Base-by-base conservation (phyloP, 192 early-diverging fungal genomes). In the Coemansia sp. region DNA sequence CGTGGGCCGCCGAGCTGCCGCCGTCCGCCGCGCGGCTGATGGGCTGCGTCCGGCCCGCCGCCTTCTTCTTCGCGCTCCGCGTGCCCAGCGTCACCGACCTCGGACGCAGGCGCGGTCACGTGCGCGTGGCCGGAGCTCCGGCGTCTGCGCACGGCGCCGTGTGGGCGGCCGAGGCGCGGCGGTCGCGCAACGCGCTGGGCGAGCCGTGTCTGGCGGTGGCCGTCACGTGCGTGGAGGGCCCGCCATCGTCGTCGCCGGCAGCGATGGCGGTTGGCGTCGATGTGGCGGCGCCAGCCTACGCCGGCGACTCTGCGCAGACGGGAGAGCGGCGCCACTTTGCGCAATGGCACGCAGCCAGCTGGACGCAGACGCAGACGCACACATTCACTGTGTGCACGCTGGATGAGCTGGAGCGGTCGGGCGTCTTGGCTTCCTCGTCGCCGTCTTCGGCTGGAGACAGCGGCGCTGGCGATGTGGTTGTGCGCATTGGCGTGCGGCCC, bases 71-170 rank as follows among this genome's bases (percentile, higher is more conserved):
- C 25, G 14, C 32, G 45, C 55, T 83, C 0, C 10, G 43, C 16
- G 69, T 83, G 53, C 64, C 72, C 5, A 19, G 22, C 5, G 72
- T 75, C 2, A 20, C 51, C 10, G 81, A 83, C 22, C 68, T 83
- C 5, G 81, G 81, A 11, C 61, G 81, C 37, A 65, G 63, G 46
- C 71, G 75, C 55, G 81, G 81, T 0, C 81, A 83, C 41, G 72
- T 83, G 49, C 75, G 73, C 25, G 72, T 78, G n/a, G n/a, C 37
- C 0, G 63, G 76, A 48, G 68, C 67, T 13, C 39, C 58, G 25
- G 63, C 77, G 11, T 17, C 76, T 0, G 76, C 70, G 0, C 74
- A 76, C 37, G 81, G 81, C 60, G 60, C 61, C 0, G 67, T 76
- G 38, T 83, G 76, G 75, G 64, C 55, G 53, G 59, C 62, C 32